A percentile compares a stretch with the other conserved stretches of the same genome.
Evolutionary conservation across 148 eudicot genomes (phyloP).

Genomic region (Cornus suecica): DNA sequence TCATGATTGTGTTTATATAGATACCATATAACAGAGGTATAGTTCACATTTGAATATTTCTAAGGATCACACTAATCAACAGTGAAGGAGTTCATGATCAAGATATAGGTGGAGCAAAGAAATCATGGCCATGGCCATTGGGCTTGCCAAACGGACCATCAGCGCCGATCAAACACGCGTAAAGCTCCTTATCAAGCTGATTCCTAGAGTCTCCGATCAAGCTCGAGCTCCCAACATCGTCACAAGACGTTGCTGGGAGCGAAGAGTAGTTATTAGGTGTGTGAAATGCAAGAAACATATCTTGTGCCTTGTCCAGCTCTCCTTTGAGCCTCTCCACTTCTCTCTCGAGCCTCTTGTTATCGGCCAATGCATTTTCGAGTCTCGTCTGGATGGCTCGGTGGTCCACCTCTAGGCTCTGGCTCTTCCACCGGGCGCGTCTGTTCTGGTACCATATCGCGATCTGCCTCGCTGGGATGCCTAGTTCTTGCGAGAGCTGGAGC

Average conservation of each 20-base stretch:
- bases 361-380: slow-evolving; percentile 11
- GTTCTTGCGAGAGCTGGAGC: slow-evolving; percentile 29
- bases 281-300: slow-evolving; percentile 8
- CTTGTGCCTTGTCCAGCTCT: slow-evolving; percentile 25
- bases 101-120: background rate
- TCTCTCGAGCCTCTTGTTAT: slow-evolving; percentile 22
- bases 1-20: too few species aligned
- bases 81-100: background rate
- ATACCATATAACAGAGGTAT: too few species aligned
- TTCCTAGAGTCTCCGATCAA: slow-evolving; percentile 1
- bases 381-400: slow-evolving; percentile 6
- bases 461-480: slow-evolving; percentile 34
- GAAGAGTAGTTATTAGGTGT: slow-evolving; percentile 3
- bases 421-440: slow-evolving; percentile 46
- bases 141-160: background rate
- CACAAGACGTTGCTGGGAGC: slow-evolving; percentile 16
- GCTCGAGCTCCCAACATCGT: slow-evolving; percentile 18
- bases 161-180: slow-evolving; percentile 8
- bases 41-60: background rate
- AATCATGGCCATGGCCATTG: slow-evolving; percentile 17
- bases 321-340: slow-evolving; percentile 26
- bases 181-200: slow-evolving; percentile 5
- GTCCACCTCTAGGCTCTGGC: slow-evolving; percentile 22
- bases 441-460: slow-evolving; percentile 50
- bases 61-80: background rate